Evolutionary conservation across 2,329 filamentous ascomycete genomes (phyloP).

Genomic region (Botrytis byssoidea): DNA sequence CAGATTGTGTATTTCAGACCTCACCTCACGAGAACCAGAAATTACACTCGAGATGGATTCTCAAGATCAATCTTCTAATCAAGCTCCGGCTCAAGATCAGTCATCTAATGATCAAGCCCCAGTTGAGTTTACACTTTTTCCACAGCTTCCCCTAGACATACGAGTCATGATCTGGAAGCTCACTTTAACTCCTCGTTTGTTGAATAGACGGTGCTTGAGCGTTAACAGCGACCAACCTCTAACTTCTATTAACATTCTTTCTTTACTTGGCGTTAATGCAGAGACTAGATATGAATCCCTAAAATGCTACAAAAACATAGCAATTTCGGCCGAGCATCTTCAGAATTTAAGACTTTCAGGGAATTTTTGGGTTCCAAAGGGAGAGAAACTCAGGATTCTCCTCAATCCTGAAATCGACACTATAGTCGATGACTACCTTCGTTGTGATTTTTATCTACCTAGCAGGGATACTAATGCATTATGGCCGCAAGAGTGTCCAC

Average conservation of each 20-base stretch:
- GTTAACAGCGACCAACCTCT: background rate
- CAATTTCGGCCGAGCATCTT: background rate
- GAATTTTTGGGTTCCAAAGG: background rate
- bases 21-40: no score
- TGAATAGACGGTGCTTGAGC: background rate
- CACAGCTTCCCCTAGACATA: background rate
- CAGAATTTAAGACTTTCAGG: fast-evolving
- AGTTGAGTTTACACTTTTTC: background rate
- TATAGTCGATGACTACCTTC: background rate
- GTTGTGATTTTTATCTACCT: background rate
- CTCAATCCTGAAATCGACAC: background rate
- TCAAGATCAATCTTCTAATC: background rate
- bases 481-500: no score
- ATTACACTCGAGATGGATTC: background rate
- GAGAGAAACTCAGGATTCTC: background rate
- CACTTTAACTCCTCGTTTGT: background rate
- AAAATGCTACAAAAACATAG: background rate
- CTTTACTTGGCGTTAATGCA: background rate
- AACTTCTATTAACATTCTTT: fast-evolving
- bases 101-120: background rate
- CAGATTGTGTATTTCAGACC: fast-evolving
- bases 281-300: background rate
- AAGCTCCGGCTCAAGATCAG: background rate
- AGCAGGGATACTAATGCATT: no score
- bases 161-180: background rate